Base-by-base conservation (phyloP, 2,329 filamentous ascomycete genomes). In the Pyricularia grisea region DNA sequence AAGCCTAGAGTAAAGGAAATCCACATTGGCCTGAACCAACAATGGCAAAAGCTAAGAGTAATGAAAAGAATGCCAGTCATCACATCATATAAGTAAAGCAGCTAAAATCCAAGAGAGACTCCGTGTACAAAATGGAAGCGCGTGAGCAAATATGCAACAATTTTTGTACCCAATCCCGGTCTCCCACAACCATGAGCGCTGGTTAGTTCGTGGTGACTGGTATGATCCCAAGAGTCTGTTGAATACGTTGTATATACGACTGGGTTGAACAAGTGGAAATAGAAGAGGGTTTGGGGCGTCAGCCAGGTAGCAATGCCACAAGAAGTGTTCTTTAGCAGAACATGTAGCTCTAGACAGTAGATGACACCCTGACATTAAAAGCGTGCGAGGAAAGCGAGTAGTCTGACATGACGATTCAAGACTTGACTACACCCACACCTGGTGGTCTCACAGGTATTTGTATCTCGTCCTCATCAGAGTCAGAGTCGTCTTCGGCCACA, bases 381-480 rank as follows among this genome's bases (percentile, higher is more conserved):
- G 3, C n/a, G 20, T 55, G 11, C 6, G 42, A 55, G 9, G 58
- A 61, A 27, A 61, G 17, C 23, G 30, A 9, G 5, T 63, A 28
- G 25, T 28, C 60, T 25, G 28, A 27, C 25, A 63, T 25, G 10
- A 14, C 7, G 2, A 11, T 25, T 68, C 67, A 68, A 20, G 67
- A 64, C 60, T 31, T 65, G 58, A 65, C 25, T 27, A 65, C 33
- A 3, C 60, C 60, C 17, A 60, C 65, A n/a, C 69, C 67, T 20
- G 66, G 23, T n/a, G 64, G 72, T 14, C 72, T 68, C 0, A 75
- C 68, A 0, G 84, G 84, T 7, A 87, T 77, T 67, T 82, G 77
- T 69, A 88, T 88, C 74, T 88, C 85, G 36, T 82, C 83, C 33
- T 88, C 60, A 12, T 63, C 86, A 20, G 86, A 87, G 64, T 87